These are phyloP conservation scores for Blastobotrys apis DNA, from an alignment of 1,139 yeast species.

Conservation along the genomic window DNA sequence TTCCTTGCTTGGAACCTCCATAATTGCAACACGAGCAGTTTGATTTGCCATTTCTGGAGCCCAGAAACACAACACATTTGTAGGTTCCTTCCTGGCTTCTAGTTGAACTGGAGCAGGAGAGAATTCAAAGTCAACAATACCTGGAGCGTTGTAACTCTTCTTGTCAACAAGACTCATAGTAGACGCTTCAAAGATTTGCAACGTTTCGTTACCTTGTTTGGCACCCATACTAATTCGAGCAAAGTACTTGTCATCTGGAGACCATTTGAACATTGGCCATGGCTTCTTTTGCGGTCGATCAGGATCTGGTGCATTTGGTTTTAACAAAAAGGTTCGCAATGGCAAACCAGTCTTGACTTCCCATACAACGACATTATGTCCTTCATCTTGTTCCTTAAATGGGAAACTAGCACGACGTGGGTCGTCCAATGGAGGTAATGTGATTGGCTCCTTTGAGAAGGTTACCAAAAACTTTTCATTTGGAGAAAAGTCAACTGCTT, in stretches of 20 bases:
- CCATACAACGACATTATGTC: constrained; percentile 95
- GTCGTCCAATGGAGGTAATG: constrained; percentile 60
- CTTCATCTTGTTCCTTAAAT: constrained; percentile 82
- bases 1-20: constrained; percentile 81
- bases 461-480: constrained; percentile 87
- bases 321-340: constrained; percentile 66
- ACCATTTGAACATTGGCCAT: constrained; percentile 99
- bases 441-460: constrained; percentile 80
- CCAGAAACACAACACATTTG: constrained; percentile 76
- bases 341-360: constrained; percentile 80
- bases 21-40: constrained; percentile 89
- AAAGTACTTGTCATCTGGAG: constrained; percentile 86
- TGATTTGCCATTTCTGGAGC: constrained; percentile 91
- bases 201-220: constrained; percentile 42
- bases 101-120: constrained; percentile 83
- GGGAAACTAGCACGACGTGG: constrained; percentile 62
- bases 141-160: constrained; percentile 79
- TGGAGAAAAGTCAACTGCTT: constrained; percentile 89
- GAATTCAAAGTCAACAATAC: constrained; percentile 89
- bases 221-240: constrained; percentile 88
- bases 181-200: constrained; percentile 76
- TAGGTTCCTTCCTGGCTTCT: constrained; percentile 39
- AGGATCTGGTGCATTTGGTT: constrained; percentile 46
- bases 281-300: constrained; percentile 60
- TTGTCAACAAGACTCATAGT: constrained; percentile 77